Evolutionary conservation across 768 basidiomycete genomes (phyloP).

Genomic region (Pseudohyphozyma bogoriensis): DNA sequence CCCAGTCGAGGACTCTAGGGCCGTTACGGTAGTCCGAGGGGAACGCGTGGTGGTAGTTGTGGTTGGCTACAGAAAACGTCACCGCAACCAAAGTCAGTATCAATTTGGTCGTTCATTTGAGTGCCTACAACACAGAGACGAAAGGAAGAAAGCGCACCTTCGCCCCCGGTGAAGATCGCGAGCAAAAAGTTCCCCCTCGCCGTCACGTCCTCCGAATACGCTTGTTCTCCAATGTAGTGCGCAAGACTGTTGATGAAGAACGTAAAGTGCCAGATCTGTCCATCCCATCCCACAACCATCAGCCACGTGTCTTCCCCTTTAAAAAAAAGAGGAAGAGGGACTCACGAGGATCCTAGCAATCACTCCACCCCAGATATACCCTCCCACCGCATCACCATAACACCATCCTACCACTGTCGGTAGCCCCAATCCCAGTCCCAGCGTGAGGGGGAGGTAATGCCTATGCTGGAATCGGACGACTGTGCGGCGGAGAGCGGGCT

Average conservation of each 20-base stretch:
- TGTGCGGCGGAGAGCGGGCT: constrained; percentile 26
- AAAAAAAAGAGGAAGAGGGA: neutral
- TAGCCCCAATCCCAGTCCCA: constrained; percentile 51
- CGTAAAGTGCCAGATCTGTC: constrained; percentile 59
- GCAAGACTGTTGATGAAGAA: constrained; percentile 70
- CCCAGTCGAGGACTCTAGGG: constrained; percentile 55
- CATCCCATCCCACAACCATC: too few relatives aligned
- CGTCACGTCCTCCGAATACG: constrained; percentile 68
- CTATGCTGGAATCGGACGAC: constrained; percentile 63
- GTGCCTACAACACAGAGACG: neutral
- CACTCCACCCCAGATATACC: constrained; percentile 61
- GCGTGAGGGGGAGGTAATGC: constrained; percentile 55
- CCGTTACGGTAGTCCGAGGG: constrained; percentile 69
- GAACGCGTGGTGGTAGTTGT: constrained; percentile 54
- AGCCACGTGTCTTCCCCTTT: too few relatives aligned
- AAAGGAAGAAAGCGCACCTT: constrained; percentile 64
- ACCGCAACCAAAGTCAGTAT: neutral
- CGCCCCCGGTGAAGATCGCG: constrained; percentile 60
- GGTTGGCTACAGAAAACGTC: neutral
- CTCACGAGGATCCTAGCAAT: constrained; percentile 49
- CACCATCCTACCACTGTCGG: constrained; percentile 50
- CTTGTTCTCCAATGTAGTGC: constrained; percentile 71
- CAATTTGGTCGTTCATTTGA: neutral
- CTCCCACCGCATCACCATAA: constrained; percentile 58
- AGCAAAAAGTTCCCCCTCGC: constrained; percentile 65